phyloP scores from a whole-genome alignment of 192 early-diverging fungal species.

The Backusella australiensis region DNA sequence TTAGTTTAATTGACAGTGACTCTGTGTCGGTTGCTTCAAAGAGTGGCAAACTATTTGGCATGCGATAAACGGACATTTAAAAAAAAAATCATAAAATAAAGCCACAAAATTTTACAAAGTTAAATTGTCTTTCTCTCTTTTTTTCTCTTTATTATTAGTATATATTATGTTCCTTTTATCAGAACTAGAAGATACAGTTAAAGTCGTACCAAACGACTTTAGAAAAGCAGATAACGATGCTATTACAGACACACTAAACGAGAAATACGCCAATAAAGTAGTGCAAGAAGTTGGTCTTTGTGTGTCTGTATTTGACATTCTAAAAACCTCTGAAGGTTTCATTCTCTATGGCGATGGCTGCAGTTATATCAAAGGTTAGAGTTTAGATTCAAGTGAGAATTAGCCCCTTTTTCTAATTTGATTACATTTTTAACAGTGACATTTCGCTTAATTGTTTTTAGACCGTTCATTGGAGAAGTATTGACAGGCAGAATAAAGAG shows the following conservation, averaged over 20 bases:
- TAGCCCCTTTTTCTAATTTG: neutral
- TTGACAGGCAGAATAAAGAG: conserved; percentile 77
- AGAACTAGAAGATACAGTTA: conserved; percentile 80
- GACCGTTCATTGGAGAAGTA: conserved; percentile 88
- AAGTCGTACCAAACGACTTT: conserved; percentile 79
- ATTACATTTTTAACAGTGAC: conserved; percentile 43
- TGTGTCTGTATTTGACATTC: conserved; percentile 78
- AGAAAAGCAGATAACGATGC: conserved; percentile 72
- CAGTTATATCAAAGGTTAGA: conserved; percentile 67
- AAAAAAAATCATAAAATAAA: conserved; percentile 11
- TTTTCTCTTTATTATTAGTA: neutral
- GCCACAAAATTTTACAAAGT: neutral
- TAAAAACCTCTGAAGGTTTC: conserved; percentile 80
- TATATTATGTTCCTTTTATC: conserved; percentile 82
- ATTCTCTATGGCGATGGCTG: conserved; percentile 84
- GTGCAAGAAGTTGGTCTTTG: conserved; percentile 91
- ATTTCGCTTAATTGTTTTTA: conserved; percentile 87
- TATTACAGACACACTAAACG: conserved; percentile 85
- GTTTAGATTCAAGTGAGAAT: neutral
- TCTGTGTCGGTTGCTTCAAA: neutral
- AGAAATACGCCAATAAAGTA: conserved; percentile 93
- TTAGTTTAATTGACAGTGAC: neutral
- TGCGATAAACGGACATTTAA: neutral
- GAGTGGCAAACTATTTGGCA: conserved; percentile 12
- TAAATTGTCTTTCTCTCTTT: neutral